These are phyloP conservation scores for Russula ochroleuca DNA, from an alignment of 768 basidiomycete species.

Conservation along the genomic window DNA sequence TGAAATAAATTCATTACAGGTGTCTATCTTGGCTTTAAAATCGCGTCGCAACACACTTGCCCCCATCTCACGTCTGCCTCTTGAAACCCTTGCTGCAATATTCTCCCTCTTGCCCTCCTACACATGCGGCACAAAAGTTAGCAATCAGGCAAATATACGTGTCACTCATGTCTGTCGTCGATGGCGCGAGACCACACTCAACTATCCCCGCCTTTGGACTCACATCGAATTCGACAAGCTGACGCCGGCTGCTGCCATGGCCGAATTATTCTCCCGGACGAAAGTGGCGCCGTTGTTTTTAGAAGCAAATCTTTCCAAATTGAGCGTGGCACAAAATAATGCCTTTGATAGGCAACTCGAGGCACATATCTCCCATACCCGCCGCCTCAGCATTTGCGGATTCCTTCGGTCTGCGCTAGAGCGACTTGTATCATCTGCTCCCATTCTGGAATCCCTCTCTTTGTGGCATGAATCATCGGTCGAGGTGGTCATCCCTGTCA, in stretches of 20 bases:
- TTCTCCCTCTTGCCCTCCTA: slow-evolving; percentile 7
- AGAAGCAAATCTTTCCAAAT: neutral
- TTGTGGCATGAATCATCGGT: neutral
- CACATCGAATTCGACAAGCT: slow-evolving; percentile 6
- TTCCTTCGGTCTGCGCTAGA: neutral
- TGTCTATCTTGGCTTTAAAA: neutral
- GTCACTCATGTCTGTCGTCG: slow-evolving; percentile 21
- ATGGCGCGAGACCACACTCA: slow-evolving; percentile 23
- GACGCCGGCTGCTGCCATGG: neutral
- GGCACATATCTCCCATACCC: slow-evolving; percentile 4
- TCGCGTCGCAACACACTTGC: slow-evolving; percentile 14
- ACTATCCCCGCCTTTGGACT: slow-evolving; percentile 14
- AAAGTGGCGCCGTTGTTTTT: slow-evolving; percentile 6
- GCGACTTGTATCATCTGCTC: slow-evolving; percentile 1
- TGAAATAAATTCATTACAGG: slow-evolving; percentile 11
- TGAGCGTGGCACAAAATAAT: neutral
- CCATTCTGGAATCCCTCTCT: neutral
- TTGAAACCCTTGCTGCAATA: slow-evolving; percentile 6
- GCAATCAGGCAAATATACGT: neutral
- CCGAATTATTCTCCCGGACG: slow-evolving; percentile 9
- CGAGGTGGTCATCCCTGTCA: neutral
- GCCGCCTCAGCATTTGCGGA: slow-evolving; percentile 1
- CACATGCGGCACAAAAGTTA: neutral
- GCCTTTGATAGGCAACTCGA: slow-evolving; percentile 1
- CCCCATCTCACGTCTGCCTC: slow-evolving; percentile 14